Evolutionary conservation across 768 basidiomycete genomes (phyloP), one percentile per base, ranked within the genome.

Genomic region (Pulveroboletus sp.): DNA sequence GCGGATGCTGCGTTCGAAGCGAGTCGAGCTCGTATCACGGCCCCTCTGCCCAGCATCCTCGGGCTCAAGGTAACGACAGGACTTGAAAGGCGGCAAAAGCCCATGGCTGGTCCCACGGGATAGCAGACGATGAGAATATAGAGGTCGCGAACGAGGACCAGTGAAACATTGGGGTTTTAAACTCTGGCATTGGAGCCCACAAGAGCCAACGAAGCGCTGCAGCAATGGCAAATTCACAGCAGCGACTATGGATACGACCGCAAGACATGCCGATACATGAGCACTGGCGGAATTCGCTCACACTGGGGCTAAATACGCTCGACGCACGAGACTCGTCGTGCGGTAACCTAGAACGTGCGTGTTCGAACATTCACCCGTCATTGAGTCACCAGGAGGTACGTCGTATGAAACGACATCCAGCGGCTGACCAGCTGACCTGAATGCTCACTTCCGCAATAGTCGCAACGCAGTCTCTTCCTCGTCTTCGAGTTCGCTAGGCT

Each of bases 391-490:
- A 27, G 24, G 17, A 56, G 42, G 30, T 26, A 47, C 39, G 39
- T 30, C 30, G 37, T 18, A 41, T 36, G 41, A 37, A 46, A 41
- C 26, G 43, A 43, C 55, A 32, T 51, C 49, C 48, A 28, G 21
- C 33, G 11, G 27, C 31, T 28, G 15, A 37, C 28, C 42, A 39
- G 31, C n/a, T 27, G 39, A 46, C 52, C 51, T 30, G 9, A 55
- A 31, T 36, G 46, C 18, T 65, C 55, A 68, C 33, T 55, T 61
- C 27, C 77, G 73, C 45, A 88, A 65, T 40, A 93, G 59, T 42
- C 72, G 70, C 27, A 91, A 65, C 6, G 88, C 88, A 58, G 89
- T 62, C 57, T 78, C 82, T 62, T 85, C 82, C 41, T 82, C 80
- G 37, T 80, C 79, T 43, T 76, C 76, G 7, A 80, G 54, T 17